Conservation (phyloP, 2,329 filamentous ascomycete species). For the Hyphodiscus sp. region DNA sequence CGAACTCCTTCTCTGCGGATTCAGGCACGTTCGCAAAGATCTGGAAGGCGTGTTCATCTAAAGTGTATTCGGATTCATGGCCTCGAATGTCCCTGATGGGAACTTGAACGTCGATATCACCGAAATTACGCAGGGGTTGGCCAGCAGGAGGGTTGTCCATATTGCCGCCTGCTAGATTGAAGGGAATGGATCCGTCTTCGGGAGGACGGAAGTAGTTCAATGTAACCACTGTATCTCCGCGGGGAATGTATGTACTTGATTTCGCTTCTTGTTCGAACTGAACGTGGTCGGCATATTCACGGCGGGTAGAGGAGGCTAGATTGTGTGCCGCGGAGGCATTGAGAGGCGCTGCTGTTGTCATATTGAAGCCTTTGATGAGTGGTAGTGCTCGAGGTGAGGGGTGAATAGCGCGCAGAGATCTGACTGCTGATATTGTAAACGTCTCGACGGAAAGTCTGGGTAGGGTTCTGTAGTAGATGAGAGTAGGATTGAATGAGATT, state of each 20-base stretch:
- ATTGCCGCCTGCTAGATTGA: constrained; percentile 35
- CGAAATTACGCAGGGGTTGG: constrained; percentile 26
- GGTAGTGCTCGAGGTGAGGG: background rate
- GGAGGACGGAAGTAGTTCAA: constrained; percentile 51
- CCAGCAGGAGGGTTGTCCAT: constrained; percentile 36
- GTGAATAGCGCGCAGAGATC: background rate
- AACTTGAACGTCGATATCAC: constrained; percentile 23
- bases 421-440: background rate
- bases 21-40: constrained; percentile 52
- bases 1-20: constrained; percentile 53
- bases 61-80: constrained; percentile 55
- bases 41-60: constrained; percentile 72
- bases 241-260: constrained; percentile 32
- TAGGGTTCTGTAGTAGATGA: background rate
- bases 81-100: constrained; percentile 68
- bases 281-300: constrained; percentile 18
- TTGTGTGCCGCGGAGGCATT: constrained; percentile 37
- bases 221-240: constrained; percentile 43
- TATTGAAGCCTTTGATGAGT: constrained; percentile 23
- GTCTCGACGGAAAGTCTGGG: background rate
- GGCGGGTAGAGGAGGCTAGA: constrained; percentile 24
- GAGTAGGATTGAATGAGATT: background rate
- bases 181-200: constrained; percentile 45
- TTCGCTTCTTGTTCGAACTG: background rate
- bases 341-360: constrained; percentile 34